A percentile compares a stretch with the other conserved stretches of the same genome.
Evolutionary conservation across 352 stramenopile species (phyloP).

Genomic region (Hyaloperonospora brassicae): DNA sequence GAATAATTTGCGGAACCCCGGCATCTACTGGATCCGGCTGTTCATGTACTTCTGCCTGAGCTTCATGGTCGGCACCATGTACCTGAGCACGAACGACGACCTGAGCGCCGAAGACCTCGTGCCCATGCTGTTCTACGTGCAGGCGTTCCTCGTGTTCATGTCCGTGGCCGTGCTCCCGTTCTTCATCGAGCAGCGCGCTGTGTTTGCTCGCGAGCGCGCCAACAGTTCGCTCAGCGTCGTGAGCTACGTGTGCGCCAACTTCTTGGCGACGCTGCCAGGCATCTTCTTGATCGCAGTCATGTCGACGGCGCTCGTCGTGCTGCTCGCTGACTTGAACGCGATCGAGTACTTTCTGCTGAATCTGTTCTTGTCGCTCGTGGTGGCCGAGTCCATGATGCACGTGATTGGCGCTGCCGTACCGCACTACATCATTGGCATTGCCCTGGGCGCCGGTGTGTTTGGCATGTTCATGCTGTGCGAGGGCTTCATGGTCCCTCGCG

Average conservation of each 20-base stretch:
- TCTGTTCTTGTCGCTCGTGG: conserved; percentile 66
- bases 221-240: conserved; percentile 75
- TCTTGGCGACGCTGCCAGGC: conserved; percentile 55
- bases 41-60: conserved; percentile 65
- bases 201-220: conserved; percentile 37
- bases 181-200: conserved; percentile 79
- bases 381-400: conserved; percentile 71
- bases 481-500: conserved; percentile 62
- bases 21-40: conserved; percentile 59
- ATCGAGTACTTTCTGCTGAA: conserved; percentile 53
- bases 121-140: conserved; percentile 76
- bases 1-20: conserved; percentile 59
- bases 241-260: conserved; percentile 68
- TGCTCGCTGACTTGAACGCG: conserved; percentile 40
- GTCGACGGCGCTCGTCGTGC: conserved; percentile 38
- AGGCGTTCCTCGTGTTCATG: conserved; percentile 87
- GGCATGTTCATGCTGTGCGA: conserved; percentile 79
- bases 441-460: conserved; percentile 55
- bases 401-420: conserved; percentile 60
- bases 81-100: conserved; percentile 40
- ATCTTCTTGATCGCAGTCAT: conserved; percentile 62
- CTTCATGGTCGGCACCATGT: conserved; percentile 69
- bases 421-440: conserved; percentile 80
- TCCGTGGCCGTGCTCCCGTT: conserved; percentile 79
- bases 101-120: conserved; percentile 36